Evolutionary conservation across 768 basidiomycete genomes (phyloP), one percentile per base, ranked within the genome.

Genomic region (Lactarius trivialis): DNA sequence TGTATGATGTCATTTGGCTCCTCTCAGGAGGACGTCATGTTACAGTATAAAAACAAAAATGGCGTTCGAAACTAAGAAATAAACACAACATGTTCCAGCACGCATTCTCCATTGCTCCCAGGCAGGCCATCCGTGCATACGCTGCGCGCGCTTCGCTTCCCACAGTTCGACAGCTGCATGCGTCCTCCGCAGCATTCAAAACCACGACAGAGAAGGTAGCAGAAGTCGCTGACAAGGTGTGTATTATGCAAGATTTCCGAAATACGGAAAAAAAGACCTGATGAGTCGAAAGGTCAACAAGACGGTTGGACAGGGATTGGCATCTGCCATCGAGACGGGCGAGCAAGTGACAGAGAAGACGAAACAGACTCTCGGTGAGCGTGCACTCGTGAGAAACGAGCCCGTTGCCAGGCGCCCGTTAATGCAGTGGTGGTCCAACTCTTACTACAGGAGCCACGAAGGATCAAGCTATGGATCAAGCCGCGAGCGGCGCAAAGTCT

Each of bases 181-280:
- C 56, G 14, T 49, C 65, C 15, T 63, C 63, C 6, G 30, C 41
- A 1, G 34, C 32, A 7, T 39, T 15, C 28, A 66, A 66, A 53
- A 41, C 48, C 0, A n/a, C 58, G 7, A 60, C 58, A 12, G 65
- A 66, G 36, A 66, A 66, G 24, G 62, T 53, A 26, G 17, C 57
- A 19, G 65, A 66, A 30, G 65, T 57, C 7, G 63, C 63, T 7
- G 65, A 65, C 33, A 64, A 66, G 53, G 65, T 66, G 53, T 56
- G 58, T 41, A 34, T 28, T 24, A 14, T 21, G 39, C 19, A 19
- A 3, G n/a, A n/a, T n/a, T n/a, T 14, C 26, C 17, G n/a, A 15
- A 5, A 24, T 1, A 0, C 11, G 28, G 7, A 4, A 36, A 36
- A 14, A 24, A 17, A 33, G 36, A 30, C 21, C 14, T 49, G 36